Conservation (phyloP, 1,139 yeast genomes). For the Ashbya aceris region DNA sequence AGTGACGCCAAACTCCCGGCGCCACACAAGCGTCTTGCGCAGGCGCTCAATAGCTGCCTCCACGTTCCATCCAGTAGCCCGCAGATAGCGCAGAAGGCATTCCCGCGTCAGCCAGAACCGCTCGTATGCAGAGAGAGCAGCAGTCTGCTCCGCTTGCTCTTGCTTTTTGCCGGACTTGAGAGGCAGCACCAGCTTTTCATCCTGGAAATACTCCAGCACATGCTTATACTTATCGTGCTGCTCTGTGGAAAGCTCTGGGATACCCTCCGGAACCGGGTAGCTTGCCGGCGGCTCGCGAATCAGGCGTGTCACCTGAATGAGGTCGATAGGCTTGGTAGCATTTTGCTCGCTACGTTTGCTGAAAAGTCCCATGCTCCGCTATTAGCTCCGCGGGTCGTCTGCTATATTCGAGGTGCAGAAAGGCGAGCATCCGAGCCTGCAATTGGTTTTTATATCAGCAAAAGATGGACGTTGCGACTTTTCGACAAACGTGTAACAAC, state of each 20-base stretch:
- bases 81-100: constrained; percentile 72
- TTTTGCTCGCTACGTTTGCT: constrained; percentile 17
- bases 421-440: not conserved
- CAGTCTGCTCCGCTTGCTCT: constrained; percentile 25
- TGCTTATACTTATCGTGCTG: constrained; percentile 47
- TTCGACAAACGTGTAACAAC: too few species aligned
- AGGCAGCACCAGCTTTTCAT: constrained; percentile 30
- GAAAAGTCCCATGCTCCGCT: constrained; percentile 24
- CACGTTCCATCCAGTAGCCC: constrained; percentile 84
- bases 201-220: constrained; percentile 51
- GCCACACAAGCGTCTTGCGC: constrained; percentile 72
- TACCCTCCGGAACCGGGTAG: constrained; percentile 14
- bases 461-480: too few species aligned
- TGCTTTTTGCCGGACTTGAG: constrained; percentile 26
- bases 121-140: constrained; percentile 45
- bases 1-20: constrained; percentile 81
- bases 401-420: not conserved
- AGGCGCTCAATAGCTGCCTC: constrained; percentile 63
- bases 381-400: too few species aligned
- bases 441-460: too few species aligned
- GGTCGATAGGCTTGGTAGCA: constrained; percentile 11
- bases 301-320: constrained; percentile 19
- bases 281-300: constrained; percentile 18
- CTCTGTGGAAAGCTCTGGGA: constrained; percentile 37
- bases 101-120: constrained; percentile 85